Base-by-base conservation (phyloP, 306 rosid species). In the Corylus avellana region DNA sequence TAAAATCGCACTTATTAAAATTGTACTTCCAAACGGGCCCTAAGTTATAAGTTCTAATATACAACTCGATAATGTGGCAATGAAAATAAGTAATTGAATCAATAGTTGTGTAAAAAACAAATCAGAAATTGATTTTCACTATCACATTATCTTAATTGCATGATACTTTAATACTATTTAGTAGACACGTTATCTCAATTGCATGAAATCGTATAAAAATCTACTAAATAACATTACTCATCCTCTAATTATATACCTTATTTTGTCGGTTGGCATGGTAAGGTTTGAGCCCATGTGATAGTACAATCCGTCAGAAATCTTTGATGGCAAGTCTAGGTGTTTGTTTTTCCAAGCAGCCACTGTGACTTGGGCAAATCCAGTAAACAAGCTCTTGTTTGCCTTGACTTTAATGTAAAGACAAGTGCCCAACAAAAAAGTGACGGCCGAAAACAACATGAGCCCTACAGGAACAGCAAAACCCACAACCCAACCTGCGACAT, bases 391-490 rank as follows among this genome's bases (percentile, higher is more conserved):
- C 75, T 79, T 91, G 70, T 92, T 81, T 55, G 93, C 81, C 81
- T 83, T 84, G 7, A 69, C 59, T 79, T 79, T 86, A 53, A 87
- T 69, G 71, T 89, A 92, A 18, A 85, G 48, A 8, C 64, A 72
- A 80, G 91, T 86, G 17, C 98, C 98, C 86, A 86, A 73, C 47
- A 92, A 84, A 74, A 89, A 92, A 83, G 87, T 83, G 44, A 78
- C 4, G 13, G 86, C 53, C 48, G 97, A 87, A 44, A 94, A 74
- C 16, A 80, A 12, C 98, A 91, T 88, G 25, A 92, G 85, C 58
- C 89, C 97, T 11, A 85, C 88, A 18, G 95, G 85, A 58, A 94
- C 87, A 46, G 90, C 93, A 75, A 88, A 91, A 42, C 97, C 97
- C 50, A 88, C 78, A 73, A 78, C 37, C 98, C 95, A 92, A 20